Evolutionary conservation across 2,329 filamentous ascomycete genomes (phyloP).

Genomic region (Coniochaeta sp.): DNA sequence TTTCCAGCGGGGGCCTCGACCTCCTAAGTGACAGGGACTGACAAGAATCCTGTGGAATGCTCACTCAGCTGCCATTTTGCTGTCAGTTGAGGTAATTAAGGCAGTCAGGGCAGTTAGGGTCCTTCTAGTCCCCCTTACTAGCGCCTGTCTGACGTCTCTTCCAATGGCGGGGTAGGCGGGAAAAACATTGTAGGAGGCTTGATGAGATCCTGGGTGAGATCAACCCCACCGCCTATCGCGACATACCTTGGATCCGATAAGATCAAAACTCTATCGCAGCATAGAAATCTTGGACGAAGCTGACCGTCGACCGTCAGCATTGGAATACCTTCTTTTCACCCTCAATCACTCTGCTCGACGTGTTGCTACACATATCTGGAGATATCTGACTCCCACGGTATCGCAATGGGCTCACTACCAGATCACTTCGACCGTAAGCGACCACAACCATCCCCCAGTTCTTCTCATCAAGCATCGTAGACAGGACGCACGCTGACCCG

Average conservation of each 20-base stretch:
- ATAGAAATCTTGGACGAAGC: neutral
- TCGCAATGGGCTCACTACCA: constrained; percentile 38
- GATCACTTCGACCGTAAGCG: constrained; percentile 50
- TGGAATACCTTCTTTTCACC: neutral
- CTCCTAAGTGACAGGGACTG: neutral
- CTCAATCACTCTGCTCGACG: neutral
- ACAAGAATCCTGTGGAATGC: neutral
- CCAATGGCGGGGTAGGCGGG: neutral
- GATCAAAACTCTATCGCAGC: neutral
- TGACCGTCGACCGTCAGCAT: neutral
- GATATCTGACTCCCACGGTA: neutral
- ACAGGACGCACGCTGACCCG: constrained; percentile 2
- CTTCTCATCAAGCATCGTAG: neutral
- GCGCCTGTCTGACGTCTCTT: neutral
- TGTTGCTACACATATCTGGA: neutral
- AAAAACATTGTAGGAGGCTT: neutral
- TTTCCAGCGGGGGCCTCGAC: no score
- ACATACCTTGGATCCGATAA: neutral
- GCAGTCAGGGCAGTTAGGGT: neutral
- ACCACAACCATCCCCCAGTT: neutral
- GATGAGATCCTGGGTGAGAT: neutral
- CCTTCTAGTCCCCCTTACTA: neutral
- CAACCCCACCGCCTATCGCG: neutral
- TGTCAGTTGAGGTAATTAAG: neutral
- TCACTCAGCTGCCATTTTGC: neutral